These are phyloP conservation scores for Asterophora lycoperdoides DNA, from an alignment of 768 basidiomycete species.

Conservation along the genomic window DNA sequence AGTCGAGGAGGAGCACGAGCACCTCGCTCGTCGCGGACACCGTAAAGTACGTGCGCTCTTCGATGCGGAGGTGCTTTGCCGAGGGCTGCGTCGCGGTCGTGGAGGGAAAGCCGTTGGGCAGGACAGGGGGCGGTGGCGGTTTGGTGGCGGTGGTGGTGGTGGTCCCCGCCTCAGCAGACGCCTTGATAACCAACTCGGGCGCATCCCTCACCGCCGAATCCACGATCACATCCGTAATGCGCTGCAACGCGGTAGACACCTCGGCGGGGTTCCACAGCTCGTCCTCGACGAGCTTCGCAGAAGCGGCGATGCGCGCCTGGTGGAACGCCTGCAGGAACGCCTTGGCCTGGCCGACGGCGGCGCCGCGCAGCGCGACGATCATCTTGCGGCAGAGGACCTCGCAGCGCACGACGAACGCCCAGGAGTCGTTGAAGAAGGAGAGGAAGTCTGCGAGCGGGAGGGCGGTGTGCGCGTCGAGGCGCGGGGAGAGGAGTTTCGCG, in stretches of 20 bases:
- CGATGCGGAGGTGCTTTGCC: constrained; percentile 67
- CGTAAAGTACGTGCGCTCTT: constrained; percentile 79
- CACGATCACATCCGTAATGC: constrained; percentile 66
- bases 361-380: constrained; percentile 90
- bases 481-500: constrained; percentile 70
- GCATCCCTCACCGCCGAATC: constrained; percentile 82
- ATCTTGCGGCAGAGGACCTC: constrained; percentile 84
- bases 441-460: constrained; percentile 75
- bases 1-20: constrained; percentile 72
- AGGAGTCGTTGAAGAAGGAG: constrained; percentile 76
- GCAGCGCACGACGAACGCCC: constrained; percentile 86
- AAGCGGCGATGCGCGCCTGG: constrained; percentile 67
- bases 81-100: constrained; percentile 15
- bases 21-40: constrained; percentile 83
- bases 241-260: constrained; percentile 62
- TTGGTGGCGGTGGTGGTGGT: constrained; percentile 1
- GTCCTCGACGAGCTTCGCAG: constrained; percentile 90
- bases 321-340: constrained; percentile 85
- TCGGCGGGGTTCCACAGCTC: constrained; percentile 91
- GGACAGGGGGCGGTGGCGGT: neutral
- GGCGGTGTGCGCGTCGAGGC: constrained; percentile 75
- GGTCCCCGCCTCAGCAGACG: constrained; percentile 19
- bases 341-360: constrained; percentile 86
- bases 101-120: constrained; percentile 5
- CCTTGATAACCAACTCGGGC: constrained; percentile 52